Percentiles rank a stretch among this genome's conserved stretches.
Evolutionary conservation across 441 rosid species (phyloP).

Genomic region (Rhodomyrtus psidioides): DNA sequence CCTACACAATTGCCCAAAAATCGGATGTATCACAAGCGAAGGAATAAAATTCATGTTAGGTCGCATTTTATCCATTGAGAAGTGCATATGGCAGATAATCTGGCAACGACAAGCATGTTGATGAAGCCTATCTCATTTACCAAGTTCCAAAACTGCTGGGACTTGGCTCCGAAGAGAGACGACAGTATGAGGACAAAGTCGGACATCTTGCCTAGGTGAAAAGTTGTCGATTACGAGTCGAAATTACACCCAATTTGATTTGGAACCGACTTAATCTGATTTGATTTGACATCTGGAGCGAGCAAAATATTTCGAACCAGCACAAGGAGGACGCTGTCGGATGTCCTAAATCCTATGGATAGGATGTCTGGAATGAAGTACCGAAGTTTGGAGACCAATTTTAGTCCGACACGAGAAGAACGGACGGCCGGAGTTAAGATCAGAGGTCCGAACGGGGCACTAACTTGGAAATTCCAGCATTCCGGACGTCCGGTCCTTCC

Average conservation of each 20-base stretch:
- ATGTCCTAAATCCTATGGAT: neutral
- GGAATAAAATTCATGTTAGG: neutral
- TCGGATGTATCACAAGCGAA: neutral
- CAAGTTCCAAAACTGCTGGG: neutral
- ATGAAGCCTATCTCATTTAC: neutral
- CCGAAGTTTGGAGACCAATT: neutral
- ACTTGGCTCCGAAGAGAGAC: neutral
- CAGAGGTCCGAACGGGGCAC: neutral
- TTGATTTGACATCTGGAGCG: neutral
- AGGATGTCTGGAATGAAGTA: neutral
- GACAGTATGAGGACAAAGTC: neutral
- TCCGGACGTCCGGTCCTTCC: neutral
- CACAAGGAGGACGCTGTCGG: neutral
- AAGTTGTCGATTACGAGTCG: neutral
- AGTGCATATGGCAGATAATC: neutral
- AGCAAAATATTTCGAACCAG: neutral
- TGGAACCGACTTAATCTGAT: neutral
- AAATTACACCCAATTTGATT: too few relatives aligned
- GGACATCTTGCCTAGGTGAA: neutral
- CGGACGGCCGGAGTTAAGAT: neutral
- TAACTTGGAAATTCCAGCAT: neutral
- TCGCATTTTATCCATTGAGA: neutral
- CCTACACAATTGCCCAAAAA: neutral
- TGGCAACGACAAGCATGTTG: neutral
- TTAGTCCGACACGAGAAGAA: neutral